Conservation (phyloP, 75 land plant genomes). For the Selaginella tamariscina region DNA sequence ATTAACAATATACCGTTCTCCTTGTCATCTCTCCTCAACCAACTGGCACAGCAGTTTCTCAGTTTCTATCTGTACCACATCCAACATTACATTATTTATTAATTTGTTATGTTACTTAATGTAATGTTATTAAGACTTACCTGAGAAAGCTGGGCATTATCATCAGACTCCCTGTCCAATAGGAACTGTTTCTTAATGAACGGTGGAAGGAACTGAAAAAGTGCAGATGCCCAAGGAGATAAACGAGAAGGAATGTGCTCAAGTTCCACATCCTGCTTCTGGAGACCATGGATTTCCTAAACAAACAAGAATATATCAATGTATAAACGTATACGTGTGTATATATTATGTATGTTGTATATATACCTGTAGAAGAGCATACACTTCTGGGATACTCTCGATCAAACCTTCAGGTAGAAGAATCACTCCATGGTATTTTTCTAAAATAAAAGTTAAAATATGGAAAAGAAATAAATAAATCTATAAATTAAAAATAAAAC, state of each 20-base stretch:
- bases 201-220: conserved; percentile 80
- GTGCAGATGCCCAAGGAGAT: conserved; percentile 98
- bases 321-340: too few relatives aligned
- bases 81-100: too few relatives aligned
- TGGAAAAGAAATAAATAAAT: neutral
- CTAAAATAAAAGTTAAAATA: conserved; percentile 26
- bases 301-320: neutral
- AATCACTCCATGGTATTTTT: conserved; percentile 89
- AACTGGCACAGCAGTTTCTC: conserved; percentile 92
- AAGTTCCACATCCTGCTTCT: conserved; percentile 46
- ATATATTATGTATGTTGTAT: too few relatives aligned
- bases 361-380: conserved; percentile 84
- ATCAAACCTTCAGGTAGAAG: conserved; percentile 96
- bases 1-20: conserved; percentile 38
- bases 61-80: conserved; percentile 81
- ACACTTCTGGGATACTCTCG: conserved; percentile 95
- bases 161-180: conserved; percentile 88
- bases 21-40: conserved; percentile 89
- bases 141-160: conserved; percentile 93
- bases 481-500: neutral
- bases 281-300: conserved; percentile 84
- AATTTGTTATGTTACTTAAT: too few relatives aligned
- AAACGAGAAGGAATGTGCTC: conserved; percentile 65
- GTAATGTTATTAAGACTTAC: too few relatives aligned
- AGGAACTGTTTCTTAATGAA: conserved; percentile 83